A percentile compares a stretch with the other conserved stretches of the same genome.
phyloP scores from a whole-genome alignment of 805 yeast species.

The Citeromyces matritensis region DNA sequence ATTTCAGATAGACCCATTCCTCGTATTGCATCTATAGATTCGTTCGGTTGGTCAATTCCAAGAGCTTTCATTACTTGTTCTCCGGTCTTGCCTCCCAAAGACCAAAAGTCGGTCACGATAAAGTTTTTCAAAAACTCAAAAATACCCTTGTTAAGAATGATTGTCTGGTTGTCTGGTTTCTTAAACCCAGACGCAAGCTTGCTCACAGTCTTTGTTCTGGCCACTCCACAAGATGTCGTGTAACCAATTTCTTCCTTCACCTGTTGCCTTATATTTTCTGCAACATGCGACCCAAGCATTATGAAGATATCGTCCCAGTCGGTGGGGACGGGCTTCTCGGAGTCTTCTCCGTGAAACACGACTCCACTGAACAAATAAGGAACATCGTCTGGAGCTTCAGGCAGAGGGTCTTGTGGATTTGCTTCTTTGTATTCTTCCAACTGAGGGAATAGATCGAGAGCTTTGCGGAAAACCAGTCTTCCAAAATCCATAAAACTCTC shows the following conservation, averaged over 20 bases:
- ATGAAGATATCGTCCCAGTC: slow-evolving; percentile 80
- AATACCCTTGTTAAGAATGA: slow-evolving; percentile 36
- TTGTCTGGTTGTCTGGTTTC: slow-evolving; percentile 82
- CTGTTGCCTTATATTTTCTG: slow-evolving; percentile 33
- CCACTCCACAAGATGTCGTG: slow-evolving; percentile 84
- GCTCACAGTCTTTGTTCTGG: slow-evolving; percentile 62
- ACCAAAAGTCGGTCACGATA: slow-evolving; percentile 66
- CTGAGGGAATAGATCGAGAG: slow-evolving; percentile 31
- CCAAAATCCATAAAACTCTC: slow-evolving; percentile 86
- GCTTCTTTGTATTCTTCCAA: slow-evolving; percentile 9
- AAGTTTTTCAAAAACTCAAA: slow-evolving; percentile 37
- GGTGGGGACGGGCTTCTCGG: slow-evolving; percentile 4
- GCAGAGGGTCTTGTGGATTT: slow-evolving; percentile 10
- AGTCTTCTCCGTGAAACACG: slow-evolving; percentile 6
- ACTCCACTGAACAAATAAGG: slow-evolving; percentile 13
- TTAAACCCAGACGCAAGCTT: slow-evolving; percentile 75
- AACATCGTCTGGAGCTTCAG: slow-evolving; percentile 23
- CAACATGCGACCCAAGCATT: slow-evolving; percentile 48
- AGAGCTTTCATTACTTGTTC: slow-evolving; percentile 34
- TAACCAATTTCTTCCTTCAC: slow-evolving; percentile 49
- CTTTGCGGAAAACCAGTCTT: slow-evolving; percentile 29
- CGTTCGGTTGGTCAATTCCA: slow-evolving; percentile 25
- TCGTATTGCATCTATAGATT: slow-evolving; percentile 34
- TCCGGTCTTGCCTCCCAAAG: slow-evolving; percentile 86
- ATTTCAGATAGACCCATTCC: slow-evolving; percentile 26